A percentile compares a stretch with the other conserved stretches of the same genome.
These are phyloP conservation scores for Aspergillus ibericus DNA, from an alignment of 2,329 filamentous ascomycete genomes.

Conservation along the genomic window DNA sequence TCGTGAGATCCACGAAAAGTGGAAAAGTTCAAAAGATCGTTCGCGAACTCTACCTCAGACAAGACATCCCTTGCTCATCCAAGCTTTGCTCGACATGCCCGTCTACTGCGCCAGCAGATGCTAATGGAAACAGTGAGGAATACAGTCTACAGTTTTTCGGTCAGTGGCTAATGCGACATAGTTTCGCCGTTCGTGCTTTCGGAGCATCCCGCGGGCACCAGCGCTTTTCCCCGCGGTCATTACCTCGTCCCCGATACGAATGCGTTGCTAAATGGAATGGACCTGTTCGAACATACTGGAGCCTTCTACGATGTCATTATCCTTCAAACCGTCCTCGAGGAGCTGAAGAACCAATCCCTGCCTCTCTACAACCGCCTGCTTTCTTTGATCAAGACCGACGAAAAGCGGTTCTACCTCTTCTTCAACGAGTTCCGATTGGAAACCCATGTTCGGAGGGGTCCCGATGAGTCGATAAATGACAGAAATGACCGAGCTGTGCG, in stretches of 20 bases:
- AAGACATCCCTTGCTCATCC: slow-evolving; percentile 96
- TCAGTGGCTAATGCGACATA: slow-evolving; percentile 40
- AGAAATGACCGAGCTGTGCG: slow-evolving; percentile 92
- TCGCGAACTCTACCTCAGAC: slow-evolving; percentile 88
- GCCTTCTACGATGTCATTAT: slow-evolving; percentile 97
- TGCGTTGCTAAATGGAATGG: slow-evolving; percentile 92
- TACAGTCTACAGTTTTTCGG: slow-evolving; percentile 3
- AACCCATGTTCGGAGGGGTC: slow-evolving; percentile 74
- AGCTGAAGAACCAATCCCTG: slow-evolving; percentile 88
- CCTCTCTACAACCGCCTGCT: slow-evolving; percentile 94
- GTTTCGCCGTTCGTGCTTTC: slow-evolving; percentile 84
- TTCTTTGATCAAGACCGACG: slow-evolving; percentile 87
- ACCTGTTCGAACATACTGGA: slow-evolving; percentile 87
- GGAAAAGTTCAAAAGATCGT: slow-evolving; percentile 99
- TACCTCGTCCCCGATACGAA: slow-evolving; percentile 97
- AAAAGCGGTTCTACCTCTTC: slow-evolving; percentile 97
- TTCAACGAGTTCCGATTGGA: slow-evolving; percentile 98
- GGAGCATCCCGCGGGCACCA: slow-evolving; percentile 81
- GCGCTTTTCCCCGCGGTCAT: slow-evolving; percentile 78
- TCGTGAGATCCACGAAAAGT: slow-evolving; percentile 88
- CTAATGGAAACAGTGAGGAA: slow-evolving; percentile 67
- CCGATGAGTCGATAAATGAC: slow-evolving; percentile 89
- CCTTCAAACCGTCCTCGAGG: slow-evolving; percentile 92
- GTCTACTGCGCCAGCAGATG: slow-evolving; percentile 72
- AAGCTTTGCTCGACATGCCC: slow-evolving; percentile 78